Evolutionary conservation across 2,329 filamentous ascomycete species (phyloP).

Genomic region (Huntiella savannae): DNA sequence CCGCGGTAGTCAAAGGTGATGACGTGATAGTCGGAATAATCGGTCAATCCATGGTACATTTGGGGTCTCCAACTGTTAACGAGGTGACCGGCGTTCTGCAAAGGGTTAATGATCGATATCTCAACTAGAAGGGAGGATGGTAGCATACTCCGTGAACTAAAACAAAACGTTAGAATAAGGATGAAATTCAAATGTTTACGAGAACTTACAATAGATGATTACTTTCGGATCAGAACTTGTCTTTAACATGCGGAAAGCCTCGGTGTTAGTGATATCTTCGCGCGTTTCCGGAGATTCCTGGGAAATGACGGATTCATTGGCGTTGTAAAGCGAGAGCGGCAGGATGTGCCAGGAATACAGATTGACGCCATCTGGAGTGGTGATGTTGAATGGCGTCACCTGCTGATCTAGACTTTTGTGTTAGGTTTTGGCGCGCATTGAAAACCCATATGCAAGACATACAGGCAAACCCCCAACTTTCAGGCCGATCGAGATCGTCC

Average conservation of each 20-base stretch:
- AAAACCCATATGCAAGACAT: slow-evolving; percentile 12
- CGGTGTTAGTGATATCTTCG: slow-evolving; percentile 33
- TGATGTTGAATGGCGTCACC: slow-evolving; percentile 66
- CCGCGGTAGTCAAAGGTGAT: slow-evolving; percentile 84
- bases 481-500: slow-evolving; percentile 55
- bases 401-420: slow-evolving; percentile 45
- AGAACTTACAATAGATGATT: slow-evolving; percentile 32
- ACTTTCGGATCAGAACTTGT: slow-evolving; percentile 43
- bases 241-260: slow-evolving; percentile 41
- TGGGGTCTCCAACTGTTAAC: slow-evolving; percentile 59
- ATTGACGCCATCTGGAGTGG: slow-evolving; percentile 54
- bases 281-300: slow-evolving; percentile 30
- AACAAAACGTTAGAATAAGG: not conserved
- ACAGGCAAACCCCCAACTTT: slow-evolving; percentile 77
- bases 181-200: too few species aligned
- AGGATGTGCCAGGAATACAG: slow-evolving; percentile 85
- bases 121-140: slow-evolving; percentile 25
- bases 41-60: slow-evolving; percentile 59
- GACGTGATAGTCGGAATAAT: slow-evolving; percentile 57
- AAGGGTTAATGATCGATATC: slow-evolving; percentile 16
- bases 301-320: slow-evolving; percentile 46
- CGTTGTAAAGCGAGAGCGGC: slow-evolving; percentile 55
- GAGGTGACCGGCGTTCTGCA: slow-evolving; percentile 66
- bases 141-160: slow-evolving; percentile 10
- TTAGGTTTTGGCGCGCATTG: not conserved